phyloP scores from a whole-genome alignment of 2,329 filamentous ascomycete species.

The Elsinoe fawcettii region DNA sequence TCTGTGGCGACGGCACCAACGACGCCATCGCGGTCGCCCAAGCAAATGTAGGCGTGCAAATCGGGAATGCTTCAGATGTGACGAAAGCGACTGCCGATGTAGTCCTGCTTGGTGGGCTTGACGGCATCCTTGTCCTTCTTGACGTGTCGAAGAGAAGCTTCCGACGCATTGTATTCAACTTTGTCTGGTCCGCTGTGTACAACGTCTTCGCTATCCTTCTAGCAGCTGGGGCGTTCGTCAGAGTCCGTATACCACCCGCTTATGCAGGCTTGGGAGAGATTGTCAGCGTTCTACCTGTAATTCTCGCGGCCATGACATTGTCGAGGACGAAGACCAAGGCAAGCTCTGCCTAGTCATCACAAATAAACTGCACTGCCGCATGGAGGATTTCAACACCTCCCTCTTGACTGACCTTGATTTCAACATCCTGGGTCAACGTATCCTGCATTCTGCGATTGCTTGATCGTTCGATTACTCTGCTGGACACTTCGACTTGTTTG shows the following conservation, averaged over 20 bases:
- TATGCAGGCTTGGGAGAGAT: constrained; percentile 66
- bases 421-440: not conserved
- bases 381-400: not conserved
- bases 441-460: not conserved
- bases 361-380: not conserved
- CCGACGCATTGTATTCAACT: constrained; percentile 51
- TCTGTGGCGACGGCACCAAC: no score
- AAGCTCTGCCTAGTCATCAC: not conserved
- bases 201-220: constrained; percentile 62
- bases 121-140: constrained; percentile 45
- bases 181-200: constrained; percentile 62
- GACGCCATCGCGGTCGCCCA: no score
- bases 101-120: no score
- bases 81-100: no score
- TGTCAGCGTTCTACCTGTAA: constrained; percentile 65
- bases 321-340: not conserved
- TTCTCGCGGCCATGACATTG: constrained; percentile 45
- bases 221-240: constrained; percentile 57
- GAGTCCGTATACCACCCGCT: constrained; percentile 38
- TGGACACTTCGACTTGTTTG: no score
- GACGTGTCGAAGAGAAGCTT: constrained; percentile 41
- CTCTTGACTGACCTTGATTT: not conserved
- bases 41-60: no score
- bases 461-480: no score
- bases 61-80: no score